Conservation (phyloP, 1,139 yeast genomes). For the Spathaspora sp. region DNA sequence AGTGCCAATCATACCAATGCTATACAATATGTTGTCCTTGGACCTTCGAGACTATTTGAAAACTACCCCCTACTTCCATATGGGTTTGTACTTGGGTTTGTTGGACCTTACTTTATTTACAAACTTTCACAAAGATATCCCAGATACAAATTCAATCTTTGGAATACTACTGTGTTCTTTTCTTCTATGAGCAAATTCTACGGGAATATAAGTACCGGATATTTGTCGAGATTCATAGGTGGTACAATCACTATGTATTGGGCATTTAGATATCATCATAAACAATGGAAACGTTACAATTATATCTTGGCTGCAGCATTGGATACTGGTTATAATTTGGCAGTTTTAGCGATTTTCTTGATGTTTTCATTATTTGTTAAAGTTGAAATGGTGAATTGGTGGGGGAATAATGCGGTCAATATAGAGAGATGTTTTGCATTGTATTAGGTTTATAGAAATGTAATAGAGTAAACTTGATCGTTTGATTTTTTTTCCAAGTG, state of each 20-base stretch:
- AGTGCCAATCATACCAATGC: slow-evolving; percentile 46
- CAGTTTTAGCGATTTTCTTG: slow-evolving; percentile 37
- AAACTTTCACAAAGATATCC: slow-evolving; percentile 25
- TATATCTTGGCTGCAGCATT: slow-evolving; percentile 50
- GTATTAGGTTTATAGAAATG: background rate
- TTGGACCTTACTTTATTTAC: slow-evolving; percentile 36
- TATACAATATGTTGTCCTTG: slow-evolving; percentile 49
- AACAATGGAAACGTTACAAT: slow-evolving; percentile 42
- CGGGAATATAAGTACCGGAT: slow-evolving; percentile 53
- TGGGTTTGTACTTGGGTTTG: slow-evolving; percentile 43
- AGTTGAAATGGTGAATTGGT: slow-evolving; percentile 44
- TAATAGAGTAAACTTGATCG: background rate
- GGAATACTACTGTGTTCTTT: slow-evolving; percentile 52
- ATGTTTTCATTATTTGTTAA: slow-evolving; percentile 30
- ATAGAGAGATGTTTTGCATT: slow-evolving; percentile 45
- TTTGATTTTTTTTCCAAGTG: too few species aligned
- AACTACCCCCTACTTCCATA: slow-evolving; percentile 42
- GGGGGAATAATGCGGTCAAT: slow-evolving; percentile 44
- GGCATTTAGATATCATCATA: slow-evolving; percentile 35
- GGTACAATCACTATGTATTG: slow-evolving; percentile 49
- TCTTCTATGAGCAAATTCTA: slow-evolving; percentile 48
- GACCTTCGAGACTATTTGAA: slow-evolving; percentile 42
- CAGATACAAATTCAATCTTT: slow-evolving; percentile 27
- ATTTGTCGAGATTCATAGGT: slow-evolving; percentile 44
- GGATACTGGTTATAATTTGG: slow-evolving; percentile 49